Percentiles rank a stretch among this genome's conserved stretches.
Conservation (phyloP, 352 stramenopile genomes). For the Phytophthora pisi region DNA sequence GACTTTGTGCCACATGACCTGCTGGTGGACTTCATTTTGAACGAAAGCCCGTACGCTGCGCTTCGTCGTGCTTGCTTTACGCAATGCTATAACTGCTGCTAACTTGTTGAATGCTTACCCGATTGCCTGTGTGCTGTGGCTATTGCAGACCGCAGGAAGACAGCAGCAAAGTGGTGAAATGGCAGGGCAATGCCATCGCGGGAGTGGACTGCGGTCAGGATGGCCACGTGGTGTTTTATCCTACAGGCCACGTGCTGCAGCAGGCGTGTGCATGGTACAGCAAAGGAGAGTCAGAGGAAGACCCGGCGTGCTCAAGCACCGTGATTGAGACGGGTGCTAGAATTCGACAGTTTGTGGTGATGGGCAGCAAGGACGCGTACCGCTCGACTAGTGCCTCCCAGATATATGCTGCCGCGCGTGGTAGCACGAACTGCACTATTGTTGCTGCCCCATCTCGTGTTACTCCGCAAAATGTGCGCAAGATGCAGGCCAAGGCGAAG, state of each 20-base stretch:
- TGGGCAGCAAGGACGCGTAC: conserved; percentile 55
- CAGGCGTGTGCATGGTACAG: conserved; percentile 64
- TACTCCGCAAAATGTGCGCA: conserved; percentile 21
- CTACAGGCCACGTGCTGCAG: conserved; percentile 67
- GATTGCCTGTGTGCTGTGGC: not conserved
- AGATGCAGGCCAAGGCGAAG: conserved; percentile 48
- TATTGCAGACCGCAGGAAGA: conserved; percentile 31
- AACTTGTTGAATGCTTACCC: not conserved
- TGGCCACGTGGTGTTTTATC: conserved; percentile 69
- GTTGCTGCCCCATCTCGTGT: conserved; percentile 34
- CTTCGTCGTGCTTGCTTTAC: not conserved
- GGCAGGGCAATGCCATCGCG: conserved; percentile 71
- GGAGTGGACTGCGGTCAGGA: conserved; percentile 38
- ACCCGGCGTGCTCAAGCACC: conserved; percentile 38
- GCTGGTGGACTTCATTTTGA: conserved; percentile 37
- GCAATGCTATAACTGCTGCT: not conserved
- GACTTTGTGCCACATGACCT: conserved; percentile 61
- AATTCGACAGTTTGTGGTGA: conserved; percentile 67
- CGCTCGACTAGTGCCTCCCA: conserved; percentile 33
- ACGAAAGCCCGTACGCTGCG: conserved; percentile 43
- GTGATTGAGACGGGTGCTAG: conserved; percentile 55
- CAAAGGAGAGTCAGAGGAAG: conserved; percentile 24
- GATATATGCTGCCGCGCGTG: conserved; percentile 51
- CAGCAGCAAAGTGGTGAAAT: conserved; percentile 41
- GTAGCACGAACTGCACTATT: conserved; percentile 48